A percentile compares a stretch with the other conserved stretches of the same genome.
phyloP scores from a whole-genome alignment of 2,329 filamentous ascomycete species.

The Ophiobolus disseminans region DNA sequence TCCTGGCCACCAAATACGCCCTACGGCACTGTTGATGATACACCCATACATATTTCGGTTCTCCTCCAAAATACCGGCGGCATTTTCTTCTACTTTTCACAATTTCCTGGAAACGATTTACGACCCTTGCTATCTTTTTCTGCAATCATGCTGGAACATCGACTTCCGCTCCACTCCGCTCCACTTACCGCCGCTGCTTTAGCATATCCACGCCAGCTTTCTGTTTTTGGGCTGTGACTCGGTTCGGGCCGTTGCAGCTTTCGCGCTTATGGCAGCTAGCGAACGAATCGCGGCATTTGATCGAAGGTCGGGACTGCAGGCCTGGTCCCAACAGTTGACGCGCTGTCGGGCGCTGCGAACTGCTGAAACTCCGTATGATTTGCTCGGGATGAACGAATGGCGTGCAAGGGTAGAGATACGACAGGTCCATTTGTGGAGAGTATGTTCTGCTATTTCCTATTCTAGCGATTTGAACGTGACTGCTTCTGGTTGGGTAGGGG shows the following conservation, averaged over 20 bases:
- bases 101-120: slow-evolving; percentile 12
- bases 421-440: background rate
- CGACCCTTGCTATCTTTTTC: background rate
- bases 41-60: slow-evolving; percentile 26
- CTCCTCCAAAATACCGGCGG: slow-evolving; percentile 17
- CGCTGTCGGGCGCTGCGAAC: slow-evolving; percentile 11
- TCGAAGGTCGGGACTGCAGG: slow-evolving; percentile 10
- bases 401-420: background rate
- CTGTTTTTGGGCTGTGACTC: slow-evolving; percentile 39
- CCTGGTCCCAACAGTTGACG: slow-evolving; percentile 14
- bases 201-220: slow-evolving; percentile 32
- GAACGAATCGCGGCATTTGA: slow-evolving; percentile 37
- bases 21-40: slow-evolving; percentile 60
- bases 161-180: slow-evolving; percentile 32
- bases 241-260: slow-evolving; percentile 46
- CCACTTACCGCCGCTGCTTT: slow-evolving; percentile 38
- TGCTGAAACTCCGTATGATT: slow-evolving; percentile 20
- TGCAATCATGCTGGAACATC: background rate
- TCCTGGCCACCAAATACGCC: slow-evolving; percentile 71
- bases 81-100: slow-evolving; percentile 20
- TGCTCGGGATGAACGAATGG: slow-evolving; percentile 15
- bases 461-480: slow-evolving; percentile 10
- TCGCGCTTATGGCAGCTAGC: slow-evolving; percentile 35
- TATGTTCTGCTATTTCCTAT: slow-evolving; percentile 5
- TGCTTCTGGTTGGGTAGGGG: slow-evolving; percentile 15